Conservation (phyloP, 495 filamentous ascomycete genomes). For the Bacidia rubella region DNA sequence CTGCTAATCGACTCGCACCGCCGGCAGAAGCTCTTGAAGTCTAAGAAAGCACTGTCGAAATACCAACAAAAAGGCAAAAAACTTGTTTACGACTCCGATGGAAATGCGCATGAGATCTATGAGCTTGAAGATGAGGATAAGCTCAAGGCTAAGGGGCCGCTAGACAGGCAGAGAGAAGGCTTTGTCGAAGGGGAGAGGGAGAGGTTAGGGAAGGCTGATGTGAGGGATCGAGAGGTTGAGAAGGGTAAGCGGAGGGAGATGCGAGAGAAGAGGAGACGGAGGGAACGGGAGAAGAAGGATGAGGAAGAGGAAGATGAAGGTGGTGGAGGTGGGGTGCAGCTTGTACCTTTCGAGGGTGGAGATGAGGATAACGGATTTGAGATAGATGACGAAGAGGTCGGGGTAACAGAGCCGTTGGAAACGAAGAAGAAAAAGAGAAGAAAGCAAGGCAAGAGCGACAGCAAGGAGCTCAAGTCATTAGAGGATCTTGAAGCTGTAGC, state of each 20-base stretch:
- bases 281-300: constrained; percentile 47
- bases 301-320: constrained; percentile 30
- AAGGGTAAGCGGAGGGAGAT: constrained; percentile 75
- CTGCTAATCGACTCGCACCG: constrained; percentile 85
- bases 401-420: background rate
- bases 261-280: constrained; percentile 69
- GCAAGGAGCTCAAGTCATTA: constrained; percentile 63
- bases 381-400: background rate
- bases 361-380: background rate
- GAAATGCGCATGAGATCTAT: constrained; percentile 68
- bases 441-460: constrained; percentile 39
- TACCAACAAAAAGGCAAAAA: constrained; percentile 73
- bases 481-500: constrained; percentile 85
- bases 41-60: constrained; percentile 86
- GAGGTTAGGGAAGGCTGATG: constrained; percentile 62
- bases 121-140: constrained; percentile 71
- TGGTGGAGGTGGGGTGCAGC: constrained; percentile 25
- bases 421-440: constrained; percentile 30
- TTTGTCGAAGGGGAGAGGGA: constrained; percentile 64
- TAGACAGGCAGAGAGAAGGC: constrained; percentile 55
- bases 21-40: constrained; percentile 79
- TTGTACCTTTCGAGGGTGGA: constrained; percentile 29
- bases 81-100: constrained; percentile 86
- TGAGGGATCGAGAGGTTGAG: constrained; percentile 64
- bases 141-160: constrained; percentile 44